Evolutionary conservation across 1,284 basidiomycete genomes (phyloP).

Genomic region (Cutaneotrichosporon sp.): DNA sequence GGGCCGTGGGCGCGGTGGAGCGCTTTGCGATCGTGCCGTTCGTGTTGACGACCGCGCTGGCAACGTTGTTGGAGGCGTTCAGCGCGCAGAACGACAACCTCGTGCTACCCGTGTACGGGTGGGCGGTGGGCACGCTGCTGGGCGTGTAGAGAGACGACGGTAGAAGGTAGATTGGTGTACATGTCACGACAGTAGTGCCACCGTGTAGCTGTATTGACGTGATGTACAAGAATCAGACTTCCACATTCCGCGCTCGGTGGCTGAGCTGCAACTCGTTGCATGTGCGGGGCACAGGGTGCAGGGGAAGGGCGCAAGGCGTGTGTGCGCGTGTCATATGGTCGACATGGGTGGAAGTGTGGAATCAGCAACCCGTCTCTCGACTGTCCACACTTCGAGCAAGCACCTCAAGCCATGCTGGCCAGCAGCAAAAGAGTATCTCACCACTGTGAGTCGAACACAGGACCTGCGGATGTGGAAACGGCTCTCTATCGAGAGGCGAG

Average conservation of each 20-base stretch:
- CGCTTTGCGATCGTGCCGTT: slow-evolving; percentile 60
- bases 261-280: too few species aligned
- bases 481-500: not conserved
- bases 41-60: slow-evolving; percentile 59
- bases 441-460: slow-evolving; percentile 14
- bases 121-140: slow-evolving; percentile 58
- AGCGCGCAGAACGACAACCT: slow-evolving; percentile 94
- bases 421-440: slow-evolving; percentile 7
- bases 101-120: slow-evolving; percentile 83
- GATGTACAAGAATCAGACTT: too few species aligned
- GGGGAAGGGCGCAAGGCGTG: too few species aligned
- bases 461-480: slow-evolving; percentile 4
- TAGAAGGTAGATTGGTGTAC: not conserved
- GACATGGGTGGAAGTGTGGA: too few species aligned
- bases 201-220: too few species aligned
- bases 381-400: too few species aligned
- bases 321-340: too few species aligned
- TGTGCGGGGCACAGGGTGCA: too few species aligned
- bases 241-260: too few species aligned
- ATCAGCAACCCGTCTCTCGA: too few species aligned
- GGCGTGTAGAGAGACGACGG: slow-evolving; percentile 30
- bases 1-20: slow-evolving; percentile 68
- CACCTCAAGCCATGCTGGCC: too few species aligned
- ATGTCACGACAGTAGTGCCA: too few species aligned
- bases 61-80: slow-evolving; percentile 78